Base-by-base conservation (phyloP, 495 filamentous ascomycete species). In the Barbatosphaeria neglecta region DNA sequence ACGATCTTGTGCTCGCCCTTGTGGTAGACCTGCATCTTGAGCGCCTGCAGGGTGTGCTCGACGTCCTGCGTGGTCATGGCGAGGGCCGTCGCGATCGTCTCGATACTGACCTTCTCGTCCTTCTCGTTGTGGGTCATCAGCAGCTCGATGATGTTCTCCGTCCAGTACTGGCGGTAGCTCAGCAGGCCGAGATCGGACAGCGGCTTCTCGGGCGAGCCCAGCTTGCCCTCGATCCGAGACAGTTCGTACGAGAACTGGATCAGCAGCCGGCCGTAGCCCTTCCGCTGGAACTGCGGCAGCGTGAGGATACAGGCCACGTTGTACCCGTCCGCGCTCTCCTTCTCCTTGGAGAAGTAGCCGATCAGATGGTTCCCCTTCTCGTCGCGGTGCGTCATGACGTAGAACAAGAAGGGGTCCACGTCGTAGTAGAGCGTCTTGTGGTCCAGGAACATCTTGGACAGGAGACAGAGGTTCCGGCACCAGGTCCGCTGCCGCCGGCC, bases 361-460 rank as follows among this genome's bases (percentile, higher is more conserved):
- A 97, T 86, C 0, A 98, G 73, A 58, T 97, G 92, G 59, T 83
- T 90, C 9, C 92, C 92, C 42, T 83, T 83, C 40, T 86, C 83
- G 49, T 87, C 85, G 45, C 88, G 79, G 13, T 80, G 84, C 44
- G 80, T 84, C 92, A 98, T 98, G 76, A 90, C 90, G 68, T 98
- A 98, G 73, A 97, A 98, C 9, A 97, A 69, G 65, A 98, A 98
- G 8, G 92, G 92, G 58, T 98, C 92, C 44, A 98, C 92, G 56
- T 98, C 92, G 68, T 97, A 98, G 74, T 95, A 98, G n/a, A 98
- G 83, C 7, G 92, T 97, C 64, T 98, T 98, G 70, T 97, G 92
- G 55, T 97, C 92, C 22, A 98, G 80, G 67, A 98, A 98, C 59
- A 96, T 83, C 59, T 98, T 98, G 48, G 80, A 87, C 5, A 98